Evolutionary conservation across 2,329 filamentous ascomycete genomes (phyloP), one percentile per base, ranked within the genome.

Genomic region (Diaporthe capsici): DNA sequence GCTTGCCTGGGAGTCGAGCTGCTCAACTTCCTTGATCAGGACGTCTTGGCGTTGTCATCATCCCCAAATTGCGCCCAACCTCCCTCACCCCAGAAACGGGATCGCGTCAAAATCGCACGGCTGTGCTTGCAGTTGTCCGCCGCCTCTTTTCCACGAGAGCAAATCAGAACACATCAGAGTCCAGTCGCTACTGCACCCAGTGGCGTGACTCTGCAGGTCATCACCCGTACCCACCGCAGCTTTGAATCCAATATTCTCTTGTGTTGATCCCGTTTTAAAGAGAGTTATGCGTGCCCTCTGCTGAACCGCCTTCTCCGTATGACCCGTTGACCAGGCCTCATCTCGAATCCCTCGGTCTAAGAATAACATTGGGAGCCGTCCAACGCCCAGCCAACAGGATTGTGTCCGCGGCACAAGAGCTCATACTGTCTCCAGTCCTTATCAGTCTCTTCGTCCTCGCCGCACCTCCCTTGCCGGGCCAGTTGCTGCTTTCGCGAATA

Each of bases 21-120:
- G 57, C 39, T 61, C 60, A 65, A 73, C 71, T 73, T 73, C 71
- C 71, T 55, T 73, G 71, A 42, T 73, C 58, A 65, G 31, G 47
- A 47, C 39, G 47, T 65, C 71, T 73, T 73, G 71, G 71, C 71
- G 44, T 44, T 39, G 71, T 73, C 71, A 73, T 65, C 71, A 65
- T 31, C 71, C 71, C 57, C 71, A 44, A 65, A 37, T 63, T 68
- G 65, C 65, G 10, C 65, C 71, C 71, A 55, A 73, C 58, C 71
- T 73, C 71, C 47, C 60, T 60, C 58, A 3, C 47, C 39, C 65
- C 65, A 68, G 65, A 68, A 68, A 68, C 65, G 65, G 65, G 65
- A 68, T 68, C 65, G 65, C 65, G 65, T 68, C 65, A 39, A 68
- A 68, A 37, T 39, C 65, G 65, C 47, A 53, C 65, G 65, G 65